Percentiles rank a stretch among this genome's conserved stretches.
These are phyloP conservation scores for Alternaria sp. DNA, from an alignment of 2,329 filamentous ascomycete genomes.

Conservation along the genomic window DNA sequence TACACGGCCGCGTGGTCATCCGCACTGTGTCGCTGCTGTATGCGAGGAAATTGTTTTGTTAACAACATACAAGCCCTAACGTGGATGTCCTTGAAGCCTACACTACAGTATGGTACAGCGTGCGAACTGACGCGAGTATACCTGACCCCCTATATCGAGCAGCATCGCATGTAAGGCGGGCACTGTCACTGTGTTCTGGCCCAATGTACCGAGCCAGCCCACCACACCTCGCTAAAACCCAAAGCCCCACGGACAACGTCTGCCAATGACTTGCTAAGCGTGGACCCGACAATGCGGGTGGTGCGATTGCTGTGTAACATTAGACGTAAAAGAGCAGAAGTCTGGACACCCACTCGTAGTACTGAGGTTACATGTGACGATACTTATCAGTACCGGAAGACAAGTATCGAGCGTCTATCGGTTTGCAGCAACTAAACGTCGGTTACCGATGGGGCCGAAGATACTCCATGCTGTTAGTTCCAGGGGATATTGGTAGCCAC, in stretches of 20 bases:
- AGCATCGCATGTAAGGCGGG: background rate
- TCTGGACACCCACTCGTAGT: background rate
- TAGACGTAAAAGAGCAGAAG: background rate
- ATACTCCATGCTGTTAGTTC: background rate
- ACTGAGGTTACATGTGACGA: conserved; percentile 1
- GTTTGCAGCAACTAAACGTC: background rate
- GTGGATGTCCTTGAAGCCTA: background rate
- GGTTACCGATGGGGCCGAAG: background rate
- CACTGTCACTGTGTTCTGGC: background rate
- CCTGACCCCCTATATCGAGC: background rate
- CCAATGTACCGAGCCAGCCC: background rate
- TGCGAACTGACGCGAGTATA: background rate
- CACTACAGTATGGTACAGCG: background rate
- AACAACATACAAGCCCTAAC: background rate
- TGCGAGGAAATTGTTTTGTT: background rate
- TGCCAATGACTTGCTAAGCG: background rate
- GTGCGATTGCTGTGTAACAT: conserved; percentile 7
- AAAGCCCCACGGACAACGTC: background rate
- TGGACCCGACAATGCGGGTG: background rate
- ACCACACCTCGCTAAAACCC: conserved; percentile 15
- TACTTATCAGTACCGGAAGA: background rate
- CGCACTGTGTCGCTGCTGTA: background rate
- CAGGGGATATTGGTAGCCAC: background rate
- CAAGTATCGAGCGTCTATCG: background rate
- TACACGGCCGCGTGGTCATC: background rate